Conservation (phyloP, 2,329 filamentous ascomycete species). For the Fusarium sp. region DNA sequence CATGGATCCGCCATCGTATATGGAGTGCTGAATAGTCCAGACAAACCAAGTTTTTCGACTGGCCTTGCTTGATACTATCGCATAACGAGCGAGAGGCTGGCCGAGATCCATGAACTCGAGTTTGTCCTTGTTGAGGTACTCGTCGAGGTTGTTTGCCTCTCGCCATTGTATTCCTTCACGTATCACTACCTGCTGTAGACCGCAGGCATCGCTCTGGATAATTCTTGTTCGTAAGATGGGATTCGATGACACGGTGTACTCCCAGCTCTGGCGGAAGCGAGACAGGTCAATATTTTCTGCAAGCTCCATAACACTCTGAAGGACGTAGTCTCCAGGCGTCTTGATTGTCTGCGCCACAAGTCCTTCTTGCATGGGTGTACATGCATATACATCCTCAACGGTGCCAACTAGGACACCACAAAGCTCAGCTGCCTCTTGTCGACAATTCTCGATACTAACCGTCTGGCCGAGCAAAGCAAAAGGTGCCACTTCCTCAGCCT, state of each 20-base stretch:
- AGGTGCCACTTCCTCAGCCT: background rate
- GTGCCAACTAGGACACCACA: background rate
- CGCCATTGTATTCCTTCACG: conserved; percentile 1
- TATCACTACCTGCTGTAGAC: conserved; percentile 6
- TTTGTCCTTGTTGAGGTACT: conserved; percentile 1
- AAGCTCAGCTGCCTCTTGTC: conserved; percentile 1
- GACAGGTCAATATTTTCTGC: background rate
- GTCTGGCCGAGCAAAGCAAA: background rate
- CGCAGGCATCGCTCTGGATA: background rate
- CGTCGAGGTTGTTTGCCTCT: background rate
- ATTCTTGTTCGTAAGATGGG: conserved; percentile 16
- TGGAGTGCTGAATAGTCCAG: conserved; percentile 35
- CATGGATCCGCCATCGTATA: conserved; percentile 48
- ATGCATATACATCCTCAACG: background rate
- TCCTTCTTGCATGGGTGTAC: background rate
- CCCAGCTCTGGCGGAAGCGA: conserved; percentile 1
- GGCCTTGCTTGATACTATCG: background rate
- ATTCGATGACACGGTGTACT: background rate
- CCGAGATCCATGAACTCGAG: conserved; percentile 9
- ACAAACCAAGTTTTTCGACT: conserved; percentile 5
- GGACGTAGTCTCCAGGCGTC: conserved; percentile 6
- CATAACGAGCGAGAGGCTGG: background rate
- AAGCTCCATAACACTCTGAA: conserved; percentile 4
- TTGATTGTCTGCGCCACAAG: conserved; percentile 10
- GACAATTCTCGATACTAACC: background rate